These are phyloP conservation scores for Eucalyptus brandiana DNA, from an alignment of 345 rosid genomes.

Conservation along the genomic window DNA sequence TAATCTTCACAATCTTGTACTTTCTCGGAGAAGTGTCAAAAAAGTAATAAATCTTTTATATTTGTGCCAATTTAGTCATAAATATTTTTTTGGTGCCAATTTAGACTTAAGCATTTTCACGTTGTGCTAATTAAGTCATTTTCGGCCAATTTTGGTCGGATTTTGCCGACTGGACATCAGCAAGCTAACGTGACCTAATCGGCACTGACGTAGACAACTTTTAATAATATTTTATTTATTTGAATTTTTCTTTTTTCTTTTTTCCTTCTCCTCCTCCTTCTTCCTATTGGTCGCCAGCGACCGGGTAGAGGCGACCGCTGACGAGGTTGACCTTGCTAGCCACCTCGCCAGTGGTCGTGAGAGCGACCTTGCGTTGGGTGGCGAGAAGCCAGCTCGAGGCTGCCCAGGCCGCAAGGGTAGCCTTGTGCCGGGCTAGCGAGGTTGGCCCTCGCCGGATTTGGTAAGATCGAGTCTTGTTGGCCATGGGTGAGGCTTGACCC, in stretches of 20 bases:
- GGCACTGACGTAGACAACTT: accelerated
- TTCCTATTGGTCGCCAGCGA: accelerated
- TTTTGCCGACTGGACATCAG: accelerated
- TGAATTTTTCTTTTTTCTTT: no score
- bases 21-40: background rate
- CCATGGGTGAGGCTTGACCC: no score
- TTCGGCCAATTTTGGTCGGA: accelerated
- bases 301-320: accelerated
- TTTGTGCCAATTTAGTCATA: no score
- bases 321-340: no score
- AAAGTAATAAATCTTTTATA: accelerated
- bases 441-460: accelerated
- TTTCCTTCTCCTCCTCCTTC: no score
- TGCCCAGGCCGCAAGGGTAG: accelerated
- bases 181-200: accelerated
- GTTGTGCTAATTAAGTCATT: accelerated
- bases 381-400: accelerated
- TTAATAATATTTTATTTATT: no score
- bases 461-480: accelerated
- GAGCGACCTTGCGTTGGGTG: accelerated
- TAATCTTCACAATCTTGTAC: background rate
- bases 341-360: accelerated
- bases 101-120: accelerated
- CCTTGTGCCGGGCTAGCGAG: accelerated
- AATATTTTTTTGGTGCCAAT: no score